Conservation (phyloP, 805 yeast genomes). For the Zygosaccharomyces bailii region DNA sequence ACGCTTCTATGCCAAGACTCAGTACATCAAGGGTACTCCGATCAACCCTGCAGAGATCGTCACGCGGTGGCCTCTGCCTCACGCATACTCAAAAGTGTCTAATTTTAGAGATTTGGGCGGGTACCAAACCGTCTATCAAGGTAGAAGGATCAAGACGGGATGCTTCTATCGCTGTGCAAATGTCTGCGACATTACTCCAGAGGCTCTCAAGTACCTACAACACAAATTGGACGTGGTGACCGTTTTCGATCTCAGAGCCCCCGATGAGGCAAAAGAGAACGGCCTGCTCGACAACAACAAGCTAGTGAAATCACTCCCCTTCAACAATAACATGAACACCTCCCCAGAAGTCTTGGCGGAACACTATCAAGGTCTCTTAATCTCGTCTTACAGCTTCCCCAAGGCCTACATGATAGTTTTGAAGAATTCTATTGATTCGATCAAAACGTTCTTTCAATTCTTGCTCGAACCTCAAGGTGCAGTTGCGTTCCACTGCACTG, state of each 20-base stretch:
- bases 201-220: slow-evolving; percentile 44
- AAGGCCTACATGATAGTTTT: slow-evolving; percentile 61
- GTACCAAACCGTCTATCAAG: slow-evolving; percentile 43
- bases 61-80: slow-evolving; percentile 28
- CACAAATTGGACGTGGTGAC: slow-evolving; percentile 39
- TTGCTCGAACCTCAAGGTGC: slow-evolving; percentile 55
- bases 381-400: slow-evolving; percentile 61
- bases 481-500: slow-evolving; percentile 72
- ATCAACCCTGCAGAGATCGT: slow-evolving; percentile 17
- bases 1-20: slow-evolving; percentile 44
- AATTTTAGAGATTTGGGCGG: slow-evolving; percentile 85
- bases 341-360: slow-evolving; percentile 64
- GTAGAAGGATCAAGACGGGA: slow-evolving; percentile 49
- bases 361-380: slow-evolving; percentile 50
- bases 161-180: slow-evolving; percentile 62
- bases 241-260: slow-evolving; percentile 67
- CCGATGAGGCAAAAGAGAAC: slow-evolving; percentile 47
- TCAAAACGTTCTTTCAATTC: slow-evolving; percentile 48
- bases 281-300: slow-evolving; percentile 9
- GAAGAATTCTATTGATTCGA: slow-evolving; percentile 46
- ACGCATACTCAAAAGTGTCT: slow-evolving; percentile 37
- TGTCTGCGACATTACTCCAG: slow-evolving; percentile 47
- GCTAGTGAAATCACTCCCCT: slow-evolving; percentile 53
- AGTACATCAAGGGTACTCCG: slow-evolving; percentile 11
- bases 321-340: slow-evolving; percentile 49